phyloP scores from a whole-genome alignment of 768 basidiomycete species.

The Leccinum uliginosum region DNA sequence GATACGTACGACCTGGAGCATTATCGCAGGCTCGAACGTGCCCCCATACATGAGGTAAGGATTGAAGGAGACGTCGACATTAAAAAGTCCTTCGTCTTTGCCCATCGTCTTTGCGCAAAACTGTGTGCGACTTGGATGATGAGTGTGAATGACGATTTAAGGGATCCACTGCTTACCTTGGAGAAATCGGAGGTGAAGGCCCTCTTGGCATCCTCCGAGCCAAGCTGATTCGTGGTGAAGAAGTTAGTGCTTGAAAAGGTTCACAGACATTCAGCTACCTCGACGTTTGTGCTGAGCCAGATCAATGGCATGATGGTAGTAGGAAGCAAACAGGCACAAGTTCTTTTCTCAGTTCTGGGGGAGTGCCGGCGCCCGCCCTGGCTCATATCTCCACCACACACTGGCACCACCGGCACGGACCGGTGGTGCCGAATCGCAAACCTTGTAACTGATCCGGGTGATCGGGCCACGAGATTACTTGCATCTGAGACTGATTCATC shows the following conservation, averaged over 20 bases:
- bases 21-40: slow-evolving; percentile 62
- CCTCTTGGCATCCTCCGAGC: slow-evolving; percentile 28
- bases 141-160: background rate
- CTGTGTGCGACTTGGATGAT: slow-evolving; percentile 28
- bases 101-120: slow-evolving; percentile 47
- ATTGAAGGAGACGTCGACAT: slow-evolving; percentile 52
- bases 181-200: slow-evolving; percentile 49
- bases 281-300: slow-evolving; percentile 37
- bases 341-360: background rate
- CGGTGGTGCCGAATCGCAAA: too few species aligned
- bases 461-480: too few species aligned
- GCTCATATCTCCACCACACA: too few species aligned
- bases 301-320: slow-evolving; percentile 33
- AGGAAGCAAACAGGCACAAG: background rate
- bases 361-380: too few species aligned
- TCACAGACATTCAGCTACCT: slow-evolving; percentile 16
- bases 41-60: slow-evolving; percentile 59
- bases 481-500: too few species aligned
- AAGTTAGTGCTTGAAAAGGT: background rate
- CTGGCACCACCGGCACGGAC: too few species aligned
- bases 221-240: slow-evolving; percentile 2
- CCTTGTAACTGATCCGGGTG: too few species aligned
- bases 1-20: slow-evolving; percentile 50
- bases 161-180: slow-evolving; percentile 38
- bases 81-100: slow-evolving; percentile 54